Percentiles rank a stretch among this genome's conserved stretches.
These are phyloP conservation scores for Lactifluus volemus DNA, from an alignment of 768 basidiomycete genomes.

Conservation along the genomic window DNA sequence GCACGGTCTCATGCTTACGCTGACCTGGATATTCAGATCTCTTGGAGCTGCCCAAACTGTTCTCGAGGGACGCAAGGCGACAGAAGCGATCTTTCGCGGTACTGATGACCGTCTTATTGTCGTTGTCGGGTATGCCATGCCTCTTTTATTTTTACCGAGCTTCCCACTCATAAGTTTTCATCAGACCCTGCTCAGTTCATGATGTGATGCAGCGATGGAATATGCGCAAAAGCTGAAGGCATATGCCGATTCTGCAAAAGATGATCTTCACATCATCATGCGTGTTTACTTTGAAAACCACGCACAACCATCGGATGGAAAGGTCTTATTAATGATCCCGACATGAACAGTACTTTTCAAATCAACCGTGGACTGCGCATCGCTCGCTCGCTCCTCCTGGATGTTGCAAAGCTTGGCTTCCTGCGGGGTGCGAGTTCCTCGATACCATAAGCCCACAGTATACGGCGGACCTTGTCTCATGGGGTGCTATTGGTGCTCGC, in stretches of 20 bases:
- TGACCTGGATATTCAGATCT: conserved; percentile 37
- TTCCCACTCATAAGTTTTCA: not conserved
- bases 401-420: conserved; percentile 88
- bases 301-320: conserved; percentile 99
- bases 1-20: conserved; percentile 17
- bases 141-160: not conserved
- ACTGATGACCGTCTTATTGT: conserved; percentile 91
- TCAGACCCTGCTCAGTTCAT: conserved; percentile 91
- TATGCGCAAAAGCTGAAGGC: conserved; percentile 73
- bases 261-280: conserved; percentile 93
- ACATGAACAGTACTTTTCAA: conserved; percentile 86
- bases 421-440: conserved; percentile 95
- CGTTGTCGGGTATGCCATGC: conserved; percentile 63
- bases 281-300: conserved; percentile 98
- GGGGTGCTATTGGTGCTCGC: conserved; percentile 94
- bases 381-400: conserved; percentile 79
- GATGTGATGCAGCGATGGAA: conserved; percentile 78
- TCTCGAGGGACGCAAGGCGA: conserved; percentile 69
- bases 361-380: conserved; percentile 94
- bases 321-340: conserved; percentile 95
- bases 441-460: conserved; percentile 76
- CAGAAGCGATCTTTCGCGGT: conserved; percentile 73
- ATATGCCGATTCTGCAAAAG: conserved; percentile 72
- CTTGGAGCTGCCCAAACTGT: conserved; percentile 81
- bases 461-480: conserved; percentile 86